Evolutionary conservation across 495 filamentous ascomycete genomes (phyloP).

Genomic region (Cudoniella acicularis): DNA sequence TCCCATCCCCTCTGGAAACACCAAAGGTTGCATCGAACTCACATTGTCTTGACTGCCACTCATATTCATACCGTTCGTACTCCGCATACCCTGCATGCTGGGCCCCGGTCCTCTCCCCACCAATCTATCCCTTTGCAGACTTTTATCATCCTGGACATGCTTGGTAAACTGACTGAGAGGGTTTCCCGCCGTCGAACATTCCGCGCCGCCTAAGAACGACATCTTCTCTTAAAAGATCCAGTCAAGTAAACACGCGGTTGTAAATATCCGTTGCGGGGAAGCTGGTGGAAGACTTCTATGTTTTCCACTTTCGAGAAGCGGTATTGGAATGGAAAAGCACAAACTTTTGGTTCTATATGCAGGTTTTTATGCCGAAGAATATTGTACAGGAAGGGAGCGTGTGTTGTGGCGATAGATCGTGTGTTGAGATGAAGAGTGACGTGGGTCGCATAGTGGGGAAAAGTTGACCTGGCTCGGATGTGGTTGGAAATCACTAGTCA

Average conservation of each 20-base stretch:
- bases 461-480: neutral
- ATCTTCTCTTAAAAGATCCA: conserved; percentile 53
- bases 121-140: conserved; percentile 83
- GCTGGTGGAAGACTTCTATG: no score
- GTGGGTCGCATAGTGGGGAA: neutral
- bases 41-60: conserved; percentile 62
- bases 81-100: conserved; percentile 63
- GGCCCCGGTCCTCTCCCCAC: conserved; percentile 60
- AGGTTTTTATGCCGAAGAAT: no score
- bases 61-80: conserved; percentile 40
- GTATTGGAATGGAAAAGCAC: no score
- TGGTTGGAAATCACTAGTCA: neutral
- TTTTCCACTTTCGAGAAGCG: no score
- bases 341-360: no score
- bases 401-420: neutral
- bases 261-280: neutral
- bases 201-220: conserved; percentile 93
- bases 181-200: conserved; percentile 95
- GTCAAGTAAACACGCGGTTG: no score
- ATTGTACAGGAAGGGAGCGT: no score
- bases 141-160: conserved; percentile 91
- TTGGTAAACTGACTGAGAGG: conserved; percentile 96
- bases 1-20: neutral
- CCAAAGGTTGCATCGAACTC: conserved; percentile 2
- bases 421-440: neutral